Conservation (phyloP, 257 asterid species). For the Solanum virginianum region DNA sequence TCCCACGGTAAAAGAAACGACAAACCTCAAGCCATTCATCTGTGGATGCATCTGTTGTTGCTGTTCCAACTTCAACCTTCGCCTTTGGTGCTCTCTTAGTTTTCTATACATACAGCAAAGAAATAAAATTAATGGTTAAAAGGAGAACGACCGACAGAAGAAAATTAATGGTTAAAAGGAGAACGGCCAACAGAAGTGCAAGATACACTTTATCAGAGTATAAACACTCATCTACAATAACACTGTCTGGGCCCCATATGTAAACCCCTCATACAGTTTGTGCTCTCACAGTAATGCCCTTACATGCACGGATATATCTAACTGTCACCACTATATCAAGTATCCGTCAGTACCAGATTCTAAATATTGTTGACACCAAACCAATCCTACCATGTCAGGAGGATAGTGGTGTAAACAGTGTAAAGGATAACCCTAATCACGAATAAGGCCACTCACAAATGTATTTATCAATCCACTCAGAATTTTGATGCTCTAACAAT, state of each 20-base stretch:
- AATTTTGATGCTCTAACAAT: background rate
- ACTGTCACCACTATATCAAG: background rate
- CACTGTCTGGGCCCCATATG: background rate
- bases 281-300: background rate
- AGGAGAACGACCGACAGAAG: background rate
- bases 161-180: background rate
- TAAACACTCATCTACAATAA: background rate
- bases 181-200: background rate
- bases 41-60: conserved; percentile 69
- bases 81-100: conserved; percentile 71
- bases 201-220: background rate
- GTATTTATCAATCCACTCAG: background rate
- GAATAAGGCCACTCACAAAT: background rate
- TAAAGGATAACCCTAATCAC: background rate
- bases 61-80: conserved; percentile 91
- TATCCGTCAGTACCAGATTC: background rate
- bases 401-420: background rate
- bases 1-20: background rate
- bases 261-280: background rate
- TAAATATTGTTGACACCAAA: background rate
- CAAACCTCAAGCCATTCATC: conserved; percentile 98
- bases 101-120: conserved; percentile 34
- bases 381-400: background rate
- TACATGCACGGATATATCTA: background rate
- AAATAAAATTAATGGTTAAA: background rate